These are phyloP conservation scores for Phytophthora constricta DNA, from an alignment of 352 stramenopile genomes.

Conservation along the genomic window DNA sequence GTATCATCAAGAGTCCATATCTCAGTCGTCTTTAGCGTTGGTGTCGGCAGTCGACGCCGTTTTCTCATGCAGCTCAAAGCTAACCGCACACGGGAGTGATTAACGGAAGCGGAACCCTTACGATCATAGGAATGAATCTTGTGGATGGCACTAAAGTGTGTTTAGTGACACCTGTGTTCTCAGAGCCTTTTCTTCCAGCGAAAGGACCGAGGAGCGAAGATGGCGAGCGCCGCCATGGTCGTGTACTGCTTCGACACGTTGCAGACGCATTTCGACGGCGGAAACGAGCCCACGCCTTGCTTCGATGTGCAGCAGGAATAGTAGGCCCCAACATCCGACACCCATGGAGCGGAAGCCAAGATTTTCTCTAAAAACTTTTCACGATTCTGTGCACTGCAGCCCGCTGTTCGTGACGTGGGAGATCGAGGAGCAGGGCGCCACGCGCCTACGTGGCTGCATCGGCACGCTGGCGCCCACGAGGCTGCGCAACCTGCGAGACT, in stretches of 20 bases:
- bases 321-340: conserved; percentile 26
- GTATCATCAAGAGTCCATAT: no score
- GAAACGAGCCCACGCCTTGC: conserved; percentile 48
- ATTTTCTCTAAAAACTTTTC: conserved; percentile 5
- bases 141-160: background rate
- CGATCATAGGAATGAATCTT: background rate
- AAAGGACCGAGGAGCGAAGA: conserved; percentile 23
- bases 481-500: conserved; percentile 75
- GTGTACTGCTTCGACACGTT: conserved; percentile 88
- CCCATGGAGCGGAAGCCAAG: background rate
- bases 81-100: background rate
- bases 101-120: background rate
- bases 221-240: conserved; percentile 84
- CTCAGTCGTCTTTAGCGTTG: no score
- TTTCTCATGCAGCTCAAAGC: background rate
- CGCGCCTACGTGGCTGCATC: conserved; percentile 76
- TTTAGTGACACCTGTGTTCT: conserved; percentile 1
- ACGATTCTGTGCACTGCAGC: conserved; percentile 28
- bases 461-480: conserved; percentile 73
- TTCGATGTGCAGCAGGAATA: conserved; percentile 70
- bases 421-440: conserved; percentile 60
- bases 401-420: conserved; percentile 89
- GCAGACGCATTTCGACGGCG: conserved; percentile 68
- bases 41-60: no score
- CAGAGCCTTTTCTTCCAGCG: background rate